Conservation (phyloP, 306 rosid genomes). For the Notholithocarpus densiflorus region DNA sequence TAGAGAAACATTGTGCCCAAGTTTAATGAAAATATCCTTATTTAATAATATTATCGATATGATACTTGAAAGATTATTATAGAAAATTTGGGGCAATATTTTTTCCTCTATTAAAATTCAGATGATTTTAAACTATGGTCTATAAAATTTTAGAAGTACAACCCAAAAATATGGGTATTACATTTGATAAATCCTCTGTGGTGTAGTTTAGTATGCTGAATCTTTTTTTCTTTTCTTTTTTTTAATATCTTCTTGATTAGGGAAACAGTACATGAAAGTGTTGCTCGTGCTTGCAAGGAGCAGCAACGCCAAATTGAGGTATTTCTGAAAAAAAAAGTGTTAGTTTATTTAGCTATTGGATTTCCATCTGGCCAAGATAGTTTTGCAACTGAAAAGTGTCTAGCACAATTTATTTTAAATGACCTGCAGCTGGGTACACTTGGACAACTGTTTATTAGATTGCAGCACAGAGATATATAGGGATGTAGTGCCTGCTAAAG, state of each 20-base stretch:
- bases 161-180: too few species aligned
- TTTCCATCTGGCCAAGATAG: background rate
- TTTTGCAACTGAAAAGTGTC: constrained; percentile 7
- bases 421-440: background rate
- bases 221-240: background rate
- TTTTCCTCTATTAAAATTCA: too few species aligned
- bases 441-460: background rate
- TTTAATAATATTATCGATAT: too few species aligned
- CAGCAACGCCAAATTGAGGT: constrained; percentile 98
- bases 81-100: too few species aligned
- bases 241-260: constrained; percentile 30
- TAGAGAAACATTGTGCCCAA: too few species aligned
- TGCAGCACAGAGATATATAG: background rate
- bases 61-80: too few species aligned
- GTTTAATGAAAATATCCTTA: too few species aligned
- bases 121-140: too few species aligned
- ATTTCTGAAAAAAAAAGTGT: background rate
- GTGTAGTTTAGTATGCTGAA: too few species aligned
- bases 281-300: constrained; percentile 82
- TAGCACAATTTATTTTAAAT: background rate
- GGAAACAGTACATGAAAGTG: constrained; percentile 79
- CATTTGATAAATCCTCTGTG: too few species aligned
- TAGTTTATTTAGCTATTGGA: background rate
- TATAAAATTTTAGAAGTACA: too few species aligned
- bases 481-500: background rate